Conservation (phyloP, 768 basidiomycete genomes). For the Daedaleopsis sinensis region DNA sequence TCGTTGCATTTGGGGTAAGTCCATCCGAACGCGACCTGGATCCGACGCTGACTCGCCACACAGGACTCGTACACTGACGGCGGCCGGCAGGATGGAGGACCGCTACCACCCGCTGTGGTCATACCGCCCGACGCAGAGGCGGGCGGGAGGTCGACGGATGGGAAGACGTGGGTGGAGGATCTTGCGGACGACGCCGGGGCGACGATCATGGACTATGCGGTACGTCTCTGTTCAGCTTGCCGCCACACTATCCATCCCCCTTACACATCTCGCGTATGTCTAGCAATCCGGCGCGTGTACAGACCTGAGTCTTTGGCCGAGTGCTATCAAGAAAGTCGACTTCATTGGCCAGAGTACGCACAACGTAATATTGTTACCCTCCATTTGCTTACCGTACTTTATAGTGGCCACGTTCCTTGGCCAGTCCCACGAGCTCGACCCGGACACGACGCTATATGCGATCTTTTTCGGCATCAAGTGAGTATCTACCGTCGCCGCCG, state of each 20-base stretch:
- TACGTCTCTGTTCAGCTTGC: slow-evolving; percentile 19
- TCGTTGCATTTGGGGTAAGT: slow-evolving; percentile 56
- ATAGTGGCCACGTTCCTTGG: slow-evolving; percentile 46
- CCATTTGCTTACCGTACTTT: background rate
- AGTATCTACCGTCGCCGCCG: slow-evolving; percentile 19
- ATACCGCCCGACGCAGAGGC: slow-evolving; percentile 47
- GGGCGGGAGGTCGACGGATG: slow-evolving; percentile 55
- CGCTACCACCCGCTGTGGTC: slow-evolving; percentile 45
- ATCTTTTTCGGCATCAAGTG: slow-evolving; percentile 61
- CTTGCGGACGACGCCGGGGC: slow-evolving; percentile 44
- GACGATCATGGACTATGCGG: slow-evolving; percentile 53
- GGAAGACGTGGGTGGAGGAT: slow-evolving; percentile 51
- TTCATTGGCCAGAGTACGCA: slow-evolving; percentile 50
- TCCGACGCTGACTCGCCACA: background rate
- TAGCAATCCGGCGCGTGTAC: slow-evolving; percentile 50
- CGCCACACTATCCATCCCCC: too few species aligned
- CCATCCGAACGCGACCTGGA: background rate
- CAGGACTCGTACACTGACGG: slow-evolving; percentile 56
- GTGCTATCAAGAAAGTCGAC: slow-evolving; percentile 48
- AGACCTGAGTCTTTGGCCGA: slow-evolving; percentile 54
- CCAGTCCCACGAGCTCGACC: slow-evolving; percentile 46
- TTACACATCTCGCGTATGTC: background rate
- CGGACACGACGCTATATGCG: slow-evolving; percentile 51
- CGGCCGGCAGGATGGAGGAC: slow-evolving; percentile 47
- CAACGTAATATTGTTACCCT: background rate